A percentile compares a stretch with the other conserved stretches of the same genome.
Evolutionary conservation across 1,284 basidiomycete genomes (phyloP).

Genomic region (Pascua sp.): DNA sequence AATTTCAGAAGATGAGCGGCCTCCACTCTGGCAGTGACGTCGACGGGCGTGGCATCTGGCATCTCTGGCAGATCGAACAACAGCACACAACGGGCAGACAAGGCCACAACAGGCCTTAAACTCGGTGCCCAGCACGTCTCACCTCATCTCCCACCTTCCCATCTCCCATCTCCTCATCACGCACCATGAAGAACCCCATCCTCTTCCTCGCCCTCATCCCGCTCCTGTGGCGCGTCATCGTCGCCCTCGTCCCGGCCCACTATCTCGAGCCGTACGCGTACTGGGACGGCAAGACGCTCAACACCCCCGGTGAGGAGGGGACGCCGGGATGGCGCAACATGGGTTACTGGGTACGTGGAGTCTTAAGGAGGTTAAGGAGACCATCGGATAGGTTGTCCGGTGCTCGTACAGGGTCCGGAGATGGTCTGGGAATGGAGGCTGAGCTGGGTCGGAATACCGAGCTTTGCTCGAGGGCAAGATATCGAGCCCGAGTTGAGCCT

Average conservation of each 20-base stretch:
- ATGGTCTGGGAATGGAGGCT: too few relatives aligned
- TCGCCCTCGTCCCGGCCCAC: constrained; percentile 21
- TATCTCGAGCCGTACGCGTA: constrained; percentile 39
- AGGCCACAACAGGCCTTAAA: too few relatives aligned
- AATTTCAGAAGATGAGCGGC: too few relatives aligned
- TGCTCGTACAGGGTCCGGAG: too few relatives aligned
- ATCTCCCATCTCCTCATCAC: background rate
- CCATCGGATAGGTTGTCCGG: too few relatives aligned
- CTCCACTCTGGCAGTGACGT: too few relatives aligned
- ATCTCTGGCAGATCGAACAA: background rate
- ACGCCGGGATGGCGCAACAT: constrained; percentile 39
- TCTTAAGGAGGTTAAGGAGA: too few relatives aligned
- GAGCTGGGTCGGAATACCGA: background rate
- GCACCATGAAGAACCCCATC: constrained; percentile 15
- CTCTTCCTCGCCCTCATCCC: constrained; percentile 26
- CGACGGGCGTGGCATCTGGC: background rate
- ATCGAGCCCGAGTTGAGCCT: too few relatives aligned
- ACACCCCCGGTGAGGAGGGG: constrained; percentile 14
- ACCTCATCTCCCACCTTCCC: background rate
- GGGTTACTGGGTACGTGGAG: constrained; percentile 40
- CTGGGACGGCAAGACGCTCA: constrained; percentile 30
- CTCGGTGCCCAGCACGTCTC: too few relatives aligned
- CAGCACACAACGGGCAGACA: background rate
- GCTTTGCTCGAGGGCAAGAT: too few relatives aligned
- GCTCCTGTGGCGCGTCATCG: constrained; percentile 25